Conservation (phyloP, 768 basidiomycete species). For the Collybia sordida region DNA sequence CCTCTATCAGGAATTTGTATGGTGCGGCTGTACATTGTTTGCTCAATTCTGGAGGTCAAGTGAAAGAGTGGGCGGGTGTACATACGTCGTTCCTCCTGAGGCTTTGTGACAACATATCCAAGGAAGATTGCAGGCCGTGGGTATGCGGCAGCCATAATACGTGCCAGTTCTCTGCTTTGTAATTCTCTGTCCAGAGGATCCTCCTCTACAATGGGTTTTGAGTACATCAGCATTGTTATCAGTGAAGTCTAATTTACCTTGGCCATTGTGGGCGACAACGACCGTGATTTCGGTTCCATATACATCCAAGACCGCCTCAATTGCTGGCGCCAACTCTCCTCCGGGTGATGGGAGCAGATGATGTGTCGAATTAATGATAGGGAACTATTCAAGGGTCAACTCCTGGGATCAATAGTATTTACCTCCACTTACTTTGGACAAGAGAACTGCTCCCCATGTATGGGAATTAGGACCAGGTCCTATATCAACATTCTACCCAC, state of each 20-base stretch:
- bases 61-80: conserved; percentile 8
- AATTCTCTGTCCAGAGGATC: conserved; percentile 86
- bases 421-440: conserved; percentile 61
- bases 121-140: conserved; percentile 78
- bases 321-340: conserved; percentile 87
- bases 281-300: conserved; percentile 79
- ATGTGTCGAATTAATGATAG: conserved; percentile 83
- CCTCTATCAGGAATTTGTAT: conserved; percentile 73
- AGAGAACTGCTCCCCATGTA: conserved; percentile 84
- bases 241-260: conserved; percentile 46
- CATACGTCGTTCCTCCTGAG: conserved; percentile 63
- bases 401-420: background rate
- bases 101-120: conserved; percentile 78
- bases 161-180: conserved; percentile 77
- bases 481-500: conserved; percentile 73
- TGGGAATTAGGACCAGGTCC: conserved; percentile 88
- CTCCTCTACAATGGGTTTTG: conserved; percentile 55
- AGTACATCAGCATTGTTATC: background rate
- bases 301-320: conserved; percentile 80
- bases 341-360: conserved; percentile 85
- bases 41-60: no score
- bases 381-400: conserved; percentile 53
- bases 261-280: conserved; percentile 89
- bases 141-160: conserved; percentile 70
- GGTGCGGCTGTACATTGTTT: conserved; percentile 53